Evolutionary conservation across 2,329 filamentous ascomycete species (phyloP).

Genomic region (Didymella sp.): DNA sequence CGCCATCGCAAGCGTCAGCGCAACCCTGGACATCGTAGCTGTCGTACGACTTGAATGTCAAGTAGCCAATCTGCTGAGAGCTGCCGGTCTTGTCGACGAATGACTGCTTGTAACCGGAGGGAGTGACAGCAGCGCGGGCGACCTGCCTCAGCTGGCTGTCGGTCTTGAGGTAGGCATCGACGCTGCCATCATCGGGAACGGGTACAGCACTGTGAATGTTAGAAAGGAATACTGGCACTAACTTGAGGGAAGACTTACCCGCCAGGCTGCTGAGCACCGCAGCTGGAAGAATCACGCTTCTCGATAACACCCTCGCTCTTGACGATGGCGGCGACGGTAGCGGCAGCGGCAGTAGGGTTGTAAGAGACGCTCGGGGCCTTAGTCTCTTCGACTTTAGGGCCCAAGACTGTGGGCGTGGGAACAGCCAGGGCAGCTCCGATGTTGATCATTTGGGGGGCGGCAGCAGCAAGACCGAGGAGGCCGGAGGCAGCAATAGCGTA

Average conservation of each 20-base stretch:
- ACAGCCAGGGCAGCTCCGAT: constrained; percentile 47
- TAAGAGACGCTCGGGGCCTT: constrained; percentile 35
- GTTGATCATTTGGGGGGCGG: constrained; percentile 43
- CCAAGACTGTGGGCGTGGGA: constrained; percentile 34
- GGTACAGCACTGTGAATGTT: background rate
- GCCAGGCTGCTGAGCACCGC: background rate
- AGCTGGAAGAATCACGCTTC: background rate
- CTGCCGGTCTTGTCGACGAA: background rate
- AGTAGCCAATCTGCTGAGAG: background rate
- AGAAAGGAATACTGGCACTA: background rate
- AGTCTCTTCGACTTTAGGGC: constrained; percentile 35
- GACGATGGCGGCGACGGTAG: constrained; percentile 23
- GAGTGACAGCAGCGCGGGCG: background rate
- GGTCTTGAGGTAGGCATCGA: background rate
- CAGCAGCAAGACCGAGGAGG: constrained; percentile 25
- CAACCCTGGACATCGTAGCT: background rate
- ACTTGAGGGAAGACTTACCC: background rate
- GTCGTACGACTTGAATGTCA: background rate
- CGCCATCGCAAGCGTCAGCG: background rate
- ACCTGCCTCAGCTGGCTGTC: background rate
- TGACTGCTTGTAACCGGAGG: background rate
- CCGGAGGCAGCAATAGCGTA: constrained; percentile 27
- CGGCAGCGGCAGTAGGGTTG: constrained; percentile 36
- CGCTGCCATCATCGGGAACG: background rate
- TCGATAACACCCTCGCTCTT: constrained; percentile 13